These are phyloP conservation scores for Aspergillus intermedius DNA, from an alignment of 2,329 filamentous ascomycete species.

Conservation along the genomic window DNA sequence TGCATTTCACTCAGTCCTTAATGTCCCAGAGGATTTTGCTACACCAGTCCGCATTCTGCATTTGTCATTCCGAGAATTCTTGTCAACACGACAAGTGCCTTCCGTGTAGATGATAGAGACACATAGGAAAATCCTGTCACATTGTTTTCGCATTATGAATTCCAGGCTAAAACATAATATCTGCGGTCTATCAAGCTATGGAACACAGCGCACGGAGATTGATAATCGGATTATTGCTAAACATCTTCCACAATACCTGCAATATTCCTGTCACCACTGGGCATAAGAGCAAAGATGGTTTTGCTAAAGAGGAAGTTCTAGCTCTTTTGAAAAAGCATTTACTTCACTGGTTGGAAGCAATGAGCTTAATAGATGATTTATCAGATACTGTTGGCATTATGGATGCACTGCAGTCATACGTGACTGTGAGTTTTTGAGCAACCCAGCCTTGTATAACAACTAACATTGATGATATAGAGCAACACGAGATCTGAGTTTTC, in stretches of 20 bases:
- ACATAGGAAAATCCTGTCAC: constrained; percentile 20
- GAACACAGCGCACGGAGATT: constrained; percentile 6
- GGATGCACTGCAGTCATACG: constrained; percentile 8
- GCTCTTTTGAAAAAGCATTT: constrained; percentile 15
- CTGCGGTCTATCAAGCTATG: constrained; percentile 6
- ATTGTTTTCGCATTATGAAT: constrained; percentile 19
- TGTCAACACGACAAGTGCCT: constrained; percentile 15
- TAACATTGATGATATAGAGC: not conserved
- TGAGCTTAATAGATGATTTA: constrained; percentile 13
- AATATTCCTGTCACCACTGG: constrained; percentile 24
- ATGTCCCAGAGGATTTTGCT: constrained; percentile 4
- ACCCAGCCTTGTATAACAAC: not conserved
- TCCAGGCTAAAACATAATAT: constrained; percentile 11
- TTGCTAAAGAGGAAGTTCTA: constrained; percentile 4
- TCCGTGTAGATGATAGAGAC: constrained; percentile 25
- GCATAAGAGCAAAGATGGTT: constrained; percentile 9
- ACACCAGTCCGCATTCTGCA: constrained; percentile 15
- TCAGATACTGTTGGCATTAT: constrained; percentile 11
- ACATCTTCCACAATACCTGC: constrained; percentile 12
- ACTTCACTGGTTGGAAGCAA: constrained; percentile 20
- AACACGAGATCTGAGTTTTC: not conserved
- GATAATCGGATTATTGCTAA: constrained; percentile 6
- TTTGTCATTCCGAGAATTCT: constrained; percentile 29
- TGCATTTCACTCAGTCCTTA: constrained; percentile 15
- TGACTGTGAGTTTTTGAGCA: constrained; percentile 6